Evolutionary conservation across 2,329 filamentous ascomycete genomes (phyloP), one percentile per base, ranked within the genome.

Genomic region (Diaporthe citriasiana): DNA sequence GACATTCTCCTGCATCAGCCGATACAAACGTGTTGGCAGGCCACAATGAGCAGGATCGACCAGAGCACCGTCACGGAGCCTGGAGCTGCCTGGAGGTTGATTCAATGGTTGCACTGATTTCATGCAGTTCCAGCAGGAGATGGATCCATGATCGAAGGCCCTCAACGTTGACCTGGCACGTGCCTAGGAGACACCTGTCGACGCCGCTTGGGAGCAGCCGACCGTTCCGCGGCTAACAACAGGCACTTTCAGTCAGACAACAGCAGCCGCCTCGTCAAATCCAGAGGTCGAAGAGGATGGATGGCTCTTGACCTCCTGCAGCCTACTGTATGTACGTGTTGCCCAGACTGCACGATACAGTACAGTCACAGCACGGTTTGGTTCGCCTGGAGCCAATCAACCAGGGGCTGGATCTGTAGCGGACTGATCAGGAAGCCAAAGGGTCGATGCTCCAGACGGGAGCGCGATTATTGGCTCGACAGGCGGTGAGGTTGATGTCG

Each of bases 381-480:
- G 47, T 53, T 68, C 27, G 45, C 33, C 27, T 68, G 33, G 63
- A 68, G 33, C 63, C 63, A 68, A 53, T 68, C 47, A 68, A 68
- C 33, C 45, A 68, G 47, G 33, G 63, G 45, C 47, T 27, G 30
- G 33, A 25, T 38, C 60, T 66, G 45, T 45, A 38, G 63, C 47
- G n/a, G 30, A 40, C 45, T 40, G 63, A 66, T 51, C 63, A 38
- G 30, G 63, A 51, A 38, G 63, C 63, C 45, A 66, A 19, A 53
- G 63, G 63, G 63, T 53, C 30, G 63, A 66, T 51, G 63, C 27
- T 27, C 45, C 30, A 19, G 47, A 51, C 63, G 63, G 63, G 47
- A 63, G 56, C 56, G 56, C 70, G 70, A 71, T 73, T 60, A 73
- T 75, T 75, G 74, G 74, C n/a, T 63, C 60, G 72, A 71, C 72